A percentile compares a stretch with the other conserved stretches of the same genome.
Evolutionary conservation across 768 basidiomycete genomes (phyloP).

Genomic region (Suillus placidus): DNA sequence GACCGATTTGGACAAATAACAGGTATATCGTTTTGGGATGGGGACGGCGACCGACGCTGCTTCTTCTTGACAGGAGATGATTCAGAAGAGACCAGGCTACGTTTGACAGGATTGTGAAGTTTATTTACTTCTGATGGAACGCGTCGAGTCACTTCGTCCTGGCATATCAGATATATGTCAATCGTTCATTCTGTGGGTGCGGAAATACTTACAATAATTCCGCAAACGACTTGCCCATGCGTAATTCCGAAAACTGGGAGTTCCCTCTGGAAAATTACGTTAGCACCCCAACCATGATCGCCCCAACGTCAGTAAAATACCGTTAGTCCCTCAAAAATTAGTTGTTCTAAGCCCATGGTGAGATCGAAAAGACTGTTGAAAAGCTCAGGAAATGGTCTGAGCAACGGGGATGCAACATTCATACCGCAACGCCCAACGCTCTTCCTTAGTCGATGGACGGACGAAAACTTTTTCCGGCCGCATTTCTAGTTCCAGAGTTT

Average conservation of each 20-base stretch:
- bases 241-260: slow-evolving; percentile 82
- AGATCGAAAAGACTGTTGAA: slow-evolving; percentile 68
- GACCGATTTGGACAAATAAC: not conserved
- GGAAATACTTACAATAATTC: slow-evolving; percentile 63
- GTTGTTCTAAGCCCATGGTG: slow-evolving; percentile 60
- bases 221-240: slow-evolving; percentile 63
- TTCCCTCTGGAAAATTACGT: slow-evolving; percentile 58
- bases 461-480: slow-evolving; percentile 59
- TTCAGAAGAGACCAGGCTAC: slow-evolving; percentile 22
- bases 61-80: slow-evolving; percentile 32
- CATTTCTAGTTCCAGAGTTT: slow-evolving; percentile 74
- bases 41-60: slow-evolving; percentile 22
- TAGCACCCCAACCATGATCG: not conserved
- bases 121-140: slow-evolving; percentile 9
- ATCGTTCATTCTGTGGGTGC: not conserved
- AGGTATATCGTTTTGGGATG: slow-evolving; percentile 22
- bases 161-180: slow-evolving; percentile 12
- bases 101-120: slow-evolving; percentile 14
- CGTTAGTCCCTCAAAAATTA: slow-evolving; percentile 50
- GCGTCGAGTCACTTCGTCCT: slow-evolving; percentile 55
- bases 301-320: slow-evolving; percentile 37
- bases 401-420: slow-evolving; percentile 18
- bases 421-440: slow-evolving; percentile 78
- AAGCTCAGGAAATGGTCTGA: slow-evolving; percentile 1
- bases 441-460: slow-evolving; percentile 56